These are phyloP conservation scores for Ceratocystis cacaofunesta DNA, from an alignment of 2,329 filamentous ascomycete species.

Conservation along the genomic window DNA sequence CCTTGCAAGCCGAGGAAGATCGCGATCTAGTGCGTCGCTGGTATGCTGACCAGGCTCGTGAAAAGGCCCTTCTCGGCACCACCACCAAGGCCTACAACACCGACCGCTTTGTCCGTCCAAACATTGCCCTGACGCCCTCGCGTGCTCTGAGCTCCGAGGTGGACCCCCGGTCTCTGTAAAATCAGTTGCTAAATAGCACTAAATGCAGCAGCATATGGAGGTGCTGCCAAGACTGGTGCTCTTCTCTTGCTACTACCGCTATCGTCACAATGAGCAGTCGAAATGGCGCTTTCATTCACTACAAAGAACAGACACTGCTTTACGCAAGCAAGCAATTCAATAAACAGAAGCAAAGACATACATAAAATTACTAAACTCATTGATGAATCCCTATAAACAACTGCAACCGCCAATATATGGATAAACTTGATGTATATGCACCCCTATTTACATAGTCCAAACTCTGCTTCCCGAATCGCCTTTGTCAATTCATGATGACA, in stretches of 20 bases:
- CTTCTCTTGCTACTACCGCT: background rate
- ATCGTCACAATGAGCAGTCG: background rate
- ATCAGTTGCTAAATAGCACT: background rate
- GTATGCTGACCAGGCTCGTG: conserved; percentile 72
- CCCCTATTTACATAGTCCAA: background rate
- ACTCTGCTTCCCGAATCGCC: no score
- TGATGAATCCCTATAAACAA: background rate
- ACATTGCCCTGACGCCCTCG: conserved; percentile 14
- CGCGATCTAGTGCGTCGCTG: conserved; percentile 81
- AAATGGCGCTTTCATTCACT: background rate
- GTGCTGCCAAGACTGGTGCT: background rate
- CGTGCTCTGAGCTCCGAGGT: background rate
- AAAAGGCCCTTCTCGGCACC: conserved; percentile 77
- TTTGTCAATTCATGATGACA: conserved; percentile 26
- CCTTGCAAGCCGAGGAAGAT: conserved; percentile 93
- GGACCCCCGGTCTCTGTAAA: conserved; percentile 3
- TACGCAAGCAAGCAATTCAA: background rate
- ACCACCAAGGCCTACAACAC: conserved; percentile 76
- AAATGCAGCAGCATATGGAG: background rate
- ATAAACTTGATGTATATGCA: background rate
- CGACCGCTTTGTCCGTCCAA: conserved; percentile 50
- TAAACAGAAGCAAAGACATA: conserved; percentile 1
- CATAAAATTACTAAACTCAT: background rate
- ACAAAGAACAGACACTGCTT: conserved; percentile 1
- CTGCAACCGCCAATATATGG: background rate